Evolutionary conservation across 345 rosid genomes (phyloP).

Genomic region (Sapria himalayana): DNA sequence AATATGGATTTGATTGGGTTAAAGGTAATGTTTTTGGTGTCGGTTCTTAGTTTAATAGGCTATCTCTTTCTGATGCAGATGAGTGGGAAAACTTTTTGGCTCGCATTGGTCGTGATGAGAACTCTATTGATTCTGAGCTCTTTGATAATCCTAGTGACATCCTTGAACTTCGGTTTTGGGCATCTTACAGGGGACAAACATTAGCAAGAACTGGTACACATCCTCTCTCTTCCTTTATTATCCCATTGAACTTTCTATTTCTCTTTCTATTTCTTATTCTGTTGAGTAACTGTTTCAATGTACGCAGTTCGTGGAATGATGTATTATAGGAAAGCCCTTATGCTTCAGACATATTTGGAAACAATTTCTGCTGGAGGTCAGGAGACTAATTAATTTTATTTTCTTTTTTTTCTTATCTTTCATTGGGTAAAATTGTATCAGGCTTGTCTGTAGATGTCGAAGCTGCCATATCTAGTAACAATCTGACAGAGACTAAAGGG

Average conservation of each 20-base stretch:
- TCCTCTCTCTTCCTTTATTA: not conserved
- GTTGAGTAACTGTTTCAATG: slow-evolving; percentile 4
- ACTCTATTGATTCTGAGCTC: slow-evolving; percentile 54
- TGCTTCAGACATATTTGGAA: slow-evolving; percentile 85
- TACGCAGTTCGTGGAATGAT: slow-evolving; percentile 95
- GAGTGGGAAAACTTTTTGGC: slow-evolving; percentile 97
- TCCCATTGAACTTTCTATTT: not conserved
- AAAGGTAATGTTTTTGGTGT: no score
- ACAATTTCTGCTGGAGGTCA: slow-evolving; percentile 47
- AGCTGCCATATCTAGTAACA: slow-evolving; percentile 29
- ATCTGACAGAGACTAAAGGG: slow-evolving; percentile 46
- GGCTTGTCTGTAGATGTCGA: slow-evolving; percentile 29
- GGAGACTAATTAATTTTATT: slow-evolving; percentile 9
- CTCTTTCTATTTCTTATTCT: not conserved
- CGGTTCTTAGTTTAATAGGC: no score
- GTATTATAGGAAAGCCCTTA: slow-evolving; percentile 93
- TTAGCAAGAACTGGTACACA: slow-evolving; percentile 73
- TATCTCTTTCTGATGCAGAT: slow-evolving; percentile 26
- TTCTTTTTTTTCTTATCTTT: slow-evolving; percentile 6
- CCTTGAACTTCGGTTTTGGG: slow-evolving; percentile 98
- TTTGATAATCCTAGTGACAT: slow-evolving; percentile 40
- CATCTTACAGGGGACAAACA: slow-evolving; percentile 95
- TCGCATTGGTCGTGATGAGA: slow-evolving; percentile 96
- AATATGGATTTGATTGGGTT: no score
- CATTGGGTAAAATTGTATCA: slow-evolving; percentile 8